Conservation (phyloP, 108 stramenopile species). For the Cyclotella sp. region DNA sequence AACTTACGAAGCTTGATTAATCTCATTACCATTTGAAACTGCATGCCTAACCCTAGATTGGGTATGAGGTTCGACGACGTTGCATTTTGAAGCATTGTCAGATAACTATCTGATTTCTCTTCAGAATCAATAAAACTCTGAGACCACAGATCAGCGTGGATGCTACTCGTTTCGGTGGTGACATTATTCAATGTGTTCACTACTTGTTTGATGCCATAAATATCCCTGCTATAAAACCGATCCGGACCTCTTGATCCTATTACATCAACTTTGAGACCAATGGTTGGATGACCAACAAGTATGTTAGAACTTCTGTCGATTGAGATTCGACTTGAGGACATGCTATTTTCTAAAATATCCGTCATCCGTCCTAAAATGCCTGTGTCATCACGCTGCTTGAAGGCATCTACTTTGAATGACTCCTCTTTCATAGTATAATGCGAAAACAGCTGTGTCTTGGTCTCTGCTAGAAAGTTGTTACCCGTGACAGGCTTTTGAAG, state of each 20-base stretch:
- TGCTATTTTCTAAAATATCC: constrained; percentile 35
- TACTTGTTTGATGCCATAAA: constrained; percentile 1
- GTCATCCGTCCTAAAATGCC: constrained; percentile 49
- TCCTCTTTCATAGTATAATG: constrained; percentile 45
- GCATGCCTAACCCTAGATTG: neutral
- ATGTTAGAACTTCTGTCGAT: constrained; percentile 13
- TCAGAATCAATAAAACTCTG: constrained; percentile 33
- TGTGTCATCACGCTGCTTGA: constrained; percentile 27
- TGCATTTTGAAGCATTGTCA: neutral
- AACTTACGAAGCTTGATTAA: constrained; percentile 51
- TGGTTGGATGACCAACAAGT: constrained; percentile 26
- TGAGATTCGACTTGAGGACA: neutral
- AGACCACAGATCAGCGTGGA: constrained; percentile 35
- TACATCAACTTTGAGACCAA: constrained; percentile 28
- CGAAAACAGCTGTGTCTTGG: constrained; percentile 32
- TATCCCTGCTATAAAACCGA: constrained; percentile 17
- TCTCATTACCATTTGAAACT: constrained; percentile 40
- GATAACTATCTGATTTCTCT: constrained; percentile 11
- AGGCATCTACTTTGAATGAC: constrained; percentile 46
- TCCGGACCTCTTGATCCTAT: constrained; percentile 11
- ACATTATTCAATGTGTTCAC: constrained; percentile 19
- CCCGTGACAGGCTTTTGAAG: constrained; percentile 20
- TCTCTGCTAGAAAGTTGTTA: constrained; percentile 32
- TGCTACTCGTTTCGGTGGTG: constrained; percentile 12
- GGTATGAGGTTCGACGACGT: neutral